Evolutionary conservation across 257 asterid species (phyloP).

Genomic region (Penstemon davidsonii): DNA sequence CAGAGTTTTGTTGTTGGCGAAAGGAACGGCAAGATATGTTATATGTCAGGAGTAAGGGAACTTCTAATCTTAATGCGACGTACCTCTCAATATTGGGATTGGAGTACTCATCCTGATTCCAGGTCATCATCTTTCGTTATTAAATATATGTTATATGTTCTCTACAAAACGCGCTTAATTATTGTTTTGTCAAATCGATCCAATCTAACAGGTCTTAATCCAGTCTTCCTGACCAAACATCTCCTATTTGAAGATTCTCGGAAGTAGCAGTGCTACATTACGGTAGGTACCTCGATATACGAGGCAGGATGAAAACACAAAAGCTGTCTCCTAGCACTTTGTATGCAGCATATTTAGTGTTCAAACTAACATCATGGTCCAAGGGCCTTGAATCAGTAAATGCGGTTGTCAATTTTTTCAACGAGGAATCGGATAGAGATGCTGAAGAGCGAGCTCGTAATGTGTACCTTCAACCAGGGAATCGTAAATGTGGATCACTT

Average conservation of each 20-base stretch:
- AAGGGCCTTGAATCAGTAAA: slow-evolving; percentile 26
- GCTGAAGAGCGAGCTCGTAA: slow-evolving; percentile 22
- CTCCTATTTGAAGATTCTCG: slow-evolving; percentile 8
- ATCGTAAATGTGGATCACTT: background rate
- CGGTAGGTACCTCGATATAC: slow-evolving; percentile 28
- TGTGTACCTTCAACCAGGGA: slow-evolving; percentile 4
- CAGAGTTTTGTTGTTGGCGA: slow-evolving; percentile 28
- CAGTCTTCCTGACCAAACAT: background rate
- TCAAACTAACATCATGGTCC: slow-evolving; percentile 7
- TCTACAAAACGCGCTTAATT: background rate
- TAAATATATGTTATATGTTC: background rate
- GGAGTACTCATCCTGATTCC: background rate
- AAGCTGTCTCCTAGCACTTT: slow-evolving; percentile 1
- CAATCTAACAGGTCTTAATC: background rate
- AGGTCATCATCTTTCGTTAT: background rate
- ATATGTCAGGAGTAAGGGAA: slow-evolving; percentile 24
- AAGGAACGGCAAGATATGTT: slow-evolving; percentile 27
- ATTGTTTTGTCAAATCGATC: background rate
- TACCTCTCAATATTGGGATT: slow-evolving; percentile 9
- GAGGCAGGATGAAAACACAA: slow-evolving; percentile 24
- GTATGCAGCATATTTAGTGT: slow-evolving; percentile 31
- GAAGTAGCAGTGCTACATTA: slow-evolving; percentile 28
- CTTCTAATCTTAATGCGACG: slow-evolving; percentile 10
- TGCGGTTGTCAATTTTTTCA: slow-evolving; percentile 13
- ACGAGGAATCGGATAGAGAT: slow-evolving; percentile 24